phyloP scores from a whole-genome alignment of 2,329 filamentous ascomycete species.

The Alternaria brassicae region DNA sequence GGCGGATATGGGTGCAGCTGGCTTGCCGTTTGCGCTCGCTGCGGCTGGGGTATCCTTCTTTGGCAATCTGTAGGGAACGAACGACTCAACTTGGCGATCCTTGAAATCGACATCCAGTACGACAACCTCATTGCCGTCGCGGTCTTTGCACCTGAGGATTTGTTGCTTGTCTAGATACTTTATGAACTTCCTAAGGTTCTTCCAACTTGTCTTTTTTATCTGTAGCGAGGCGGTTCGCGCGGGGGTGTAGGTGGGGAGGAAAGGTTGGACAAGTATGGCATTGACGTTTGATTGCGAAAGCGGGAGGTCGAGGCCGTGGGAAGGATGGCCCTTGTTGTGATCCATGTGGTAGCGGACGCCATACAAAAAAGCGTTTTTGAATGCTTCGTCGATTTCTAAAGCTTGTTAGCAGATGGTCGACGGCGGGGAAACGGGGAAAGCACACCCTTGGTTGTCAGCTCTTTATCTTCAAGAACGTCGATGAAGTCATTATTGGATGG shows the following conservation, averaged over 20 bases:
- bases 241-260: conserved; percentile 65
- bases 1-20: conserved; percentile 49
- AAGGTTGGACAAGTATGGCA: conserved; percentile 70
- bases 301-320: conserved; percentile 66
- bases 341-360: conserved; percentile 67
- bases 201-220: conserved; percentile 75
- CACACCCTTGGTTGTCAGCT: conserved; percentile 65
- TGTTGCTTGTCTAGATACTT: conserved; percentile 70
- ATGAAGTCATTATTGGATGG: conserved; percentile 41
- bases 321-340: conserved; percentile 59
- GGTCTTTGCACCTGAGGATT: conserved; percentile 70
- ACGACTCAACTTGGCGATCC: conserved; percentile 60
- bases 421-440: not conserved
- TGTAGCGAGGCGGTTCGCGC: conserved; percentile 65
- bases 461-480: conserved; percentile 55
- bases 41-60: conserved; percentile 58
- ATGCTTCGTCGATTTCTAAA: conserved; percentile 70
- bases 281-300: conserved; percentile 70
- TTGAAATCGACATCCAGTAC: conserved; percentile 71
- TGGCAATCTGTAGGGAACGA: conserved; percentile 68
- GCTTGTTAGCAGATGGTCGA: conserved; percentile 11
- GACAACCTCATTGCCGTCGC: conserved; percentile 68
- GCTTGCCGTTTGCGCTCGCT: conserved; percentile 48
- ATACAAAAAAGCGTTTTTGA: conserved; percentile 69
- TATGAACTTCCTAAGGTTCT: conserved; percentile 73